Evolutionary conservation across 345 rosid genomes (phyloP), one percentile per base, ranked within the genome.

Genomic region (Luvunga scandens): DNA sequence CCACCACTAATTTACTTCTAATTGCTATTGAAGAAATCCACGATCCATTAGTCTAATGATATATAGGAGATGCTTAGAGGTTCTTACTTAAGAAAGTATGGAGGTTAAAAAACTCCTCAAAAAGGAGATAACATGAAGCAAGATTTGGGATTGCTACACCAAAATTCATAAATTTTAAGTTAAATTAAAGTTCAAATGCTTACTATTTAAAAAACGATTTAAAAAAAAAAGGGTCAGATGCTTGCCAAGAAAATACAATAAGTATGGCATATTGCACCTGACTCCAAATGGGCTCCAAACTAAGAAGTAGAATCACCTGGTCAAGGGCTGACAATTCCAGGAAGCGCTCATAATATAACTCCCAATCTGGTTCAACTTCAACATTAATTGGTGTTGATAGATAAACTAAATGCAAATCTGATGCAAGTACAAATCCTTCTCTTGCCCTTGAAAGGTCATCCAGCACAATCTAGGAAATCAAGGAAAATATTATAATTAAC

Each of bases 281-380:
- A 18, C 70, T 65, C 71, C n/a, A 48, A 75, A 64, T 27, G 55
- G 48, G 62, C 36, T 25, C 18, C 24, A 25, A 60, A 73, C 79
- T 31, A 59, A 34, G n/a, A 61, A 55, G 55, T 38, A 73, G 82
- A 65, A 73, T 85, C 86, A 91, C 99, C 99, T 92, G 95, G 66
- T 95, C 96, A 57, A 93, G 85, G 79, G 89, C 79, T 79, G 99
- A 92, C 87, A 95, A 82, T 80, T 91, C 92, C 98, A 91, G 86
- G 85, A 92, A 95, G 76, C 94, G 88, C 79, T 88, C 93, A 84
- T 95, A 92, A 84, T 88, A 95, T 80, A 95, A 76, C 76, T 95
- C 99, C 98, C 99, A 95, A 80, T 93, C 93, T 84, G 98, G 98
- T 83, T 92, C 97, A 83, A 95, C 89, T 75, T 93, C 95, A 81